phyloP scores from a whole-genome alignment of 140 eudicot genomes.

The Stevia rebaudiana region DNA sequence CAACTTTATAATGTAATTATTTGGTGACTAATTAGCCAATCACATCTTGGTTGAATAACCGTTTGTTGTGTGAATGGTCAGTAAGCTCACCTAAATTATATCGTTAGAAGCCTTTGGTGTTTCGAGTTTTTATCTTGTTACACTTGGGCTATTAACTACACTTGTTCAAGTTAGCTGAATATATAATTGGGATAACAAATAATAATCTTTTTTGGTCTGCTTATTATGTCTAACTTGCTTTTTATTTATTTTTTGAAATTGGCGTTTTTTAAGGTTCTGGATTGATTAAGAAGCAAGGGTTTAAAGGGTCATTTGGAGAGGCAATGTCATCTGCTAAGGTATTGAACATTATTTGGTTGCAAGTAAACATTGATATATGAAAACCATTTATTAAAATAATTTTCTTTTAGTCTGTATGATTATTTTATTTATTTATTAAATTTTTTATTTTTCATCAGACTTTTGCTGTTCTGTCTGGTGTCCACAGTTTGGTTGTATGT shows the following conservation, averaged over 20 bases:
- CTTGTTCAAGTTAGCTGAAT: background rate
- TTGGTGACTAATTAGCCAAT: slow-evolving; percentile 33
- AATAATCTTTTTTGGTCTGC: background rate
- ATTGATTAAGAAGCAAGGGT: slow-evolving; percentile 70
- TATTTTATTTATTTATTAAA: too few relatives aligned
- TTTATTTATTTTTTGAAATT: background rate
- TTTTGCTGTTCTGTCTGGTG: slow-evolving; percentile 92
- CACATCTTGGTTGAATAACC: slow-evolving; percentile 20
- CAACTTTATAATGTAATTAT: background rate
- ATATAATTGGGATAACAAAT: background rate
- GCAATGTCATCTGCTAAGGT: slow-evolving; percentile 90
- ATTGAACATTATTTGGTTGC: background rate
- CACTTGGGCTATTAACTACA: slow-evolving; percentile 27
- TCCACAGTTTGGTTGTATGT: slow-evolving; percentile 85
- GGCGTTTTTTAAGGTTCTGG: slow-evolving; percentile 63
- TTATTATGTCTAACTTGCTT: background rate
- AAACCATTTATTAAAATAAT: background rate
- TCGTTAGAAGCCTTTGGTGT: slow-evolving; percentile 17
- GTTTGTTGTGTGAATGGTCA: slow-evolving; percentile 32
- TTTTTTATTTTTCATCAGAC: slow-evolving; percentile 41
- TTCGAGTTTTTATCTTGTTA: slow-evolving; percentile 5
- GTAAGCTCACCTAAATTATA: slow-evolving; percentile 26
- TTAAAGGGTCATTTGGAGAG: slow-evolving; percentile 70
- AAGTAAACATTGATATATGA: slow-evolving; percentile 2
- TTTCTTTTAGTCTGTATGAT: background rate